These are phyloP conservation scores for Stropharia rugosoannulata DNA, from an alignment of 768 basidiomycete species.

Conservation along the genomic window DNA sequence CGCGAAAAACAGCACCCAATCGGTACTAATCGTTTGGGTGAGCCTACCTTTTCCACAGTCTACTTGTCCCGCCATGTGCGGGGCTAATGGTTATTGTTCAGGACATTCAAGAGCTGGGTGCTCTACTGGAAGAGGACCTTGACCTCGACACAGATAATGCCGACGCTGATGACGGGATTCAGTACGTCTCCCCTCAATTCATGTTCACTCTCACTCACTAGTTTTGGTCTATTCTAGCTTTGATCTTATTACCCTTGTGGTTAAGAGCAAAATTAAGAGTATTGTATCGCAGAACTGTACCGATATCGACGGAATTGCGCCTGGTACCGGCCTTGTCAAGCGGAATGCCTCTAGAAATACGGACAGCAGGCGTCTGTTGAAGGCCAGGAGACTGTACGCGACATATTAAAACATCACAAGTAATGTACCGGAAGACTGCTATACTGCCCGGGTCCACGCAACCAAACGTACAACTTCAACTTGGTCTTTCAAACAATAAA, in stretches of 20 bases:
- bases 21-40: constrained; percentile 25
- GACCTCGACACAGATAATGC: constrained; percentile 18
- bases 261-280: constrained; percentile 12
- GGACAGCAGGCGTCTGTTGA: too few relatives aligned
- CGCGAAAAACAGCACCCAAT: constrained; percentile 21
- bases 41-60: not conserved
- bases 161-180: constrained; percentile 16
- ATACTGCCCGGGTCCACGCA: too few relatives aligned
- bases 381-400: too few relatives aligned
- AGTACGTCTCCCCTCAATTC: not conserved
- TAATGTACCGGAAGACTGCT: too few relatives aligned
- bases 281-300: constrained; percentile 17
- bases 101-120: constrained; percentile 17
- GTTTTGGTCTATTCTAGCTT: constrained; percentile 2
- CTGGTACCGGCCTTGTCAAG: constrained; percentile 6
- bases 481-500: too few relatives aligned
- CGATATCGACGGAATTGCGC: constrained; percentile 17
- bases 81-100: not conserved
- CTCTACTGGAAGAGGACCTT: constrained; percentile 15
- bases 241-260: constrained; percentile 14
- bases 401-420: too few relatives aligned
- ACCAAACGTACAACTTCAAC: too few relatives aligned
- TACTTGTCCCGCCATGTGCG: not conserved
- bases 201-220: not conserved
- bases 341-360: not conserved